Evolutionary conservation across 805 yeast genomes (phyloP).

Genomic region (Tetrapisispora nanseiensis): DNA sequence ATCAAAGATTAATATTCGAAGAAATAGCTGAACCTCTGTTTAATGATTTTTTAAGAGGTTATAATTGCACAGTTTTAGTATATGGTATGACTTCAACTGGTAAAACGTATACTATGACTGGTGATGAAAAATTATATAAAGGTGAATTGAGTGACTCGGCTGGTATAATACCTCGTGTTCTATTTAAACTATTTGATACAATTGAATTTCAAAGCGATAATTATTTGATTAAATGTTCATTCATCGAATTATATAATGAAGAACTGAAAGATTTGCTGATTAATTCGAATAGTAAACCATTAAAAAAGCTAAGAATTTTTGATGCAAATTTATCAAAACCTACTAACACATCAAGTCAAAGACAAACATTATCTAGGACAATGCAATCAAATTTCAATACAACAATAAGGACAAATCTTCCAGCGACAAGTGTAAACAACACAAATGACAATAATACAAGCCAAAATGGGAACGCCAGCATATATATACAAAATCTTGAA

Average conservation of each 20-base stretch:
- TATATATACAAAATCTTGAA: conserved; percentile 58
- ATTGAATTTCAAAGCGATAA: conserved; percentile 38
- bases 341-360: conserved; percentile 10
- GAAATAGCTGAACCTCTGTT: conserved; percentile 56
- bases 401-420: neutral
- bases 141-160: conserved; percentile 48
- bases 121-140: conserved; percentile 31
- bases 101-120: conserved; percentile 70
- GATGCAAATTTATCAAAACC: conserved; percentile 6
- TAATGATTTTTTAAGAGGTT: conserved; percentile 62
- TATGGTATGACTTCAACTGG: conserved; percentile 94
- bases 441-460: conserved; percentile 2
- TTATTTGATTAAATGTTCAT: conserved; percentile 64
- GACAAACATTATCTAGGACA: conserved; percentile 11
- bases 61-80: conserved; percentile 74
- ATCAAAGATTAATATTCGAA: conserved; percentile 56
- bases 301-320: conserved; percentile 5
- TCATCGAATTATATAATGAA: conserved; percentile 80
- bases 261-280: conserved; percentile 65
- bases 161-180: conserved; percentile 64
- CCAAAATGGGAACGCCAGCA: conserved; percentile 48
- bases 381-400: conserved; percentile 1
- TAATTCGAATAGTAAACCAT: conserved; percentile 28
- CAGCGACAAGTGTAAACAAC: neutral
- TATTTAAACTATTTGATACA: conserved; percentile 37